These are phyloP conservation scores for Phaseolus coccineus DNA, from an alignment of 331 rosid species.

Conservation along the genomic window DNA sequence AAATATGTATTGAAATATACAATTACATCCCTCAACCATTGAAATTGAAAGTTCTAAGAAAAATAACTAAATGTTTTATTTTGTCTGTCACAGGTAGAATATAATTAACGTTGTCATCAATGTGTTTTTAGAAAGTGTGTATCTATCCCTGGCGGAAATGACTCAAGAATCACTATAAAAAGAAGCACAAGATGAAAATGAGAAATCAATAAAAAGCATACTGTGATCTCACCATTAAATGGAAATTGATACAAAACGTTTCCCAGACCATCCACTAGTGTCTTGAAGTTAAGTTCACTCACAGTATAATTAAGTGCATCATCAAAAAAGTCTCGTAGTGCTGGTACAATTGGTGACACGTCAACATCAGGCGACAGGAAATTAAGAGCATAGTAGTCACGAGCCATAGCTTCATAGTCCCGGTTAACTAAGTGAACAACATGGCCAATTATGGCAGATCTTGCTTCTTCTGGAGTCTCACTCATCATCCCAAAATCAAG, in stretches of 20 bases:
- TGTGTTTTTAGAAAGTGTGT: not conserved
- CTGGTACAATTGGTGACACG: constrained; percentile 91
- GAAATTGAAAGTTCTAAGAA: not conserved
- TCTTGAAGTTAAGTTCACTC: constrained; percentile 96
- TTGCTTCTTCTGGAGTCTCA: constrained; percentile 96
- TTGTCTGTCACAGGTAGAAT: not conserved
- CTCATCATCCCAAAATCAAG: constrained; percentile 99
- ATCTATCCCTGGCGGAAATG: constrained; percentile 19
- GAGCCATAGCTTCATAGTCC: constrained; percentile 98
- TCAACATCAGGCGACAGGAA: constrained; percentile 83
- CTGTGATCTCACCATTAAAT: constrained; percentile 75
- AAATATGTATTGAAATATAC: constrained; percentile 14
- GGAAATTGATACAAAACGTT: constrained; percentile 90
- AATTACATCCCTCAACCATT: constrained; percentile 20
- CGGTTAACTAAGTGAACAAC: constrained; percentile 98
- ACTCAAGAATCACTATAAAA: constrained; percentile 5
- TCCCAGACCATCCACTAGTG: constrained; percentile 91
- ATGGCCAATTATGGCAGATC: constrained; percentile 92
- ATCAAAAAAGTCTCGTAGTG: constrained; percentile 83
- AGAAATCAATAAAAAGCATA: constrained; percentile 26
- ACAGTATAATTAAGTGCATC: constrained; percentile 87
- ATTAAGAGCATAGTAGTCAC: constrained; percentile 89
- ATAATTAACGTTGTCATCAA: not conserved
- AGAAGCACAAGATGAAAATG: not conserved
- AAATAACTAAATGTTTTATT: constrained; percentile 6